A percentile compares a stretch with the other conserved stretches of the same genome.
These are phyloP conservation scores for Trichoderma oligosporum DNA, from an alignment of 2,329 filamentous ascomycete species.

Conservation along the genomic window DNA sequence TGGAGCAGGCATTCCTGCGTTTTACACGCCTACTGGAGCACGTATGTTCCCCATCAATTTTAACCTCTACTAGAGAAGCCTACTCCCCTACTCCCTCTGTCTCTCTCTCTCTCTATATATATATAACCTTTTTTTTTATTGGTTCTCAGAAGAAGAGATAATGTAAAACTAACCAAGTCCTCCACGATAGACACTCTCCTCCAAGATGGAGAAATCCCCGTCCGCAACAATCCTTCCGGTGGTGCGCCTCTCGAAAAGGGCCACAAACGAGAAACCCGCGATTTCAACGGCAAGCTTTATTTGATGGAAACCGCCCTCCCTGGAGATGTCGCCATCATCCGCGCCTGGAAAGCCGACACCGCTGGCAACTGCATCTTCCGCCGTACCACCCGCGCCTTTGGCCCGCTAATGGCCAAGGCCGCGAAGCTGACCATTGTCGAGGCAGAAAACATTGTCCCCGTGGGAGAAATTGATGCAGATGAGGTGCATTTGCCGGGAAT, in stretches of 20 bases:
- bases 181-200: conserved; percentile 57
- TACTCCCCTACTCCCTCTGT: too few relatives aligned
- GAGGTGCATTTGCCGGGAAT: conserved; percentile 77
- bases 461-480: conserved; percentile 68
- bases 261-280: conserved; percentile 63
- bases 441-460: conserved; percentile 76
- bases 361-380: conserved; percentile 78
- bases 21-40: conserved; percentile 73
- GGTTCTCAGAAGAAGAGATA: too few relatives aligned
- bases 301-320: conserved; percentile 74
- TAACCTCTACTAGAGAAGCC: too few relatives aligned
- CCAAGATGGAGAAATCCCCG: conserved; percentile 65
- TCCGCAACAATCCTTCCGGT: conserved; percentile 57
- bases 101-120: not conserved
- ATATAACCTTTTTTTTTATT: not conserved
- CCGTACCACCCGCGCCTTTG: conserved; percentile 73
- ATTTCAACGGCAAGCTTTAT: conserved; percentile 69
- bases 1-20: conserved; percentile 73
- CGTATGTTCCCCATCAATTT: conserved; percentile 44
- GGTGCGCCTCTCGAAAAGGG: conserved; percentile 61
- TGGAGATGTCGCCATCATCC: conserved; percentile 72
- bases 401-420: conserved; percentile 75
- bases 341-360: conserved; percentile 72
- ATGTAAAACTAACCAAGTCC: conserved; percentile 15
- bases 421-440: conserved; percentile 76